These are phyloP conservation scores for Benincasa hispida DNA, from an alignment of 306 rosid species.

Conservation along the genomic window DNA sequence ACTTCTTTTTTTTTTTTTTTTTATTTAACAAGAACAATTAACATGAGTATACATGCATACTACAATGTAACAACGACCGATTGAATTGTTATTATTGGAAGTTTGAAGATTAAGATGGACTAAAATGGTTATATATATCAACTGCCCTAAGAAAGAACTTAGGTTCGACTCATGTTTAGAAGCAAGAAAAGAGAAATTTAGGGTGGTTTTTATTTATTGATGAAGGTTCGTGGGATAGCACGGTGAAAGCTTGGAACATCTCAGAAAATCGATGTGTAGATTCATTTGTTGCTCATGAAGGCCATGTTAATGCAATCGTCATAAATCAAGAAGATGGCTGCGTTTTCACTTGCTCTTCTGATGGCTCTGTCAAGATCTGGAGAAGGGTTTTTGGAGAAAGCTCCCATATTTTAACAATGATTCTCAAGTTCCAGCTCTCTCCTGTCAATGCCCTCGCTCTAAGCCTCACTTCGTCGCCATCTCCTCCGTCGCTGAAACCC, in stretches of 20 bases:
- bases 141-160: too few species aligned
- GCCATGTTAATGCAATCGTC: constrained; percentile 32
- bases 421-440: constrained; percentile 32
- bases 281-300: constrained; percentile 40
- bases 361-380: constrained; percentile 46
- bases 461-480: constrained; percentile 9
- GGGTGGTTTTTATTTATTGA: not conserved
- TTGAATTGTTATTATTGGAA: too few species aligned
- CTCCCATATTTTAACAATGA: constrained; percentile 45
- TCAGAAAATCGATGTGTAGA: constrained; percentile 32
- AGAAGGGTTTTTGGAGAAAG: constrained; percentile 44
- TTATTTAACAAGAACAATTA: too few species aligned
- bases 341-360: constrained; percentile 49
- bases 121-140: too few species aligned
- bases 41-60: too few species aligned
- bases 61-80: too few species aligned
- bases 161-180: too few species aligned
- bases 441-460: constrained; percentile 33
- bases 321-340: constrained; percentile 43
- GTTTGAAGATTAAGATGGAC: too few species aligned
- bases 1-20: too few species aligned
- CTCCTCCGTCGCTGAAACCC: not conserved
- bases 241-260: constrained; percentile 39
- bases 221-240: constrained; percentile 35
- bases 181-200: too few species aligned